Percentiles rank a stretch among this genome's conserved stretches.
phyloP scores from a whole-genome alignment of 2,329 filamentous ascomycete species.

The Clonostachys byssicola region DNA sequence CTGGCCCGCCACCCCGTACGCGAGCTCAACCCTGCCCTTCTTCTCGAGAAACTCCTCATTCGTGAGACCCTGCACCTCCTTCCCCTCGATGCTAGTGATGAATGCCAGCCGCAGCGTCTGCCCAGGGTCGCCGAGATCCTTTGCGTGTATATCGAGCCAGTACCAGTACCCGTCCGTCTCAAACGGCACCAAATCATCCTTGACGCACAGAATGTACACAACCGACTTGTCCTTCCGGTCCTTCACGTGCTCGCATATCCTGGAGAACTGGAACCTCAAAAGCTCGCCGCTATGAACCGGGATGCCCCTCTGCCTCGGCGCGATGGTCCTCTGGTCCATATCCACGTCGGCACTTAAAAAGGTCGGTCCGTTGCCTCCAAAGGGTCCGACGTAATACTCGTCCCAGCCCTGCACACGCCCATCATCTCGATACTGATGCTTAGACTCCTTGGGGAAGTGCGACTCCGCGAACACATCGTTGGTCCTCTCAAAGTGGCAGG shows the following conservation, averaged over 20 bases:
- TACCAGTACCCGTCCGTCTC: constrained; percentile 76
- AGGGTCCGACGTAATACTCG: constrained; percentile 53
- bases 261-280: constrained; percentile 76
- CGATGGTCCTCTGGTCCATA: constrained; percentile 53
- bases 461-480: constrained; percentile 79
- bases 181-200: constrained; percentile 61
- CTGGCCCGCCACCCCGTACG: too few species aligned
- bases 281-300: constrained; percentile 49
- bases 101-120: constrained; percentile 63
- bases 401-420: constrained; percentile 70
- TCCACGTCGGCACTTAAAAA: constrained; percentile 47
- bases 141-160: constrained; percentile 71
- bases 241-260: constrained; percentile 71
- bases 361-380: constrained; percentile 52
- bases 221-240: constrained; percentile 49
- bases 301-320: constrained; percentile 49
- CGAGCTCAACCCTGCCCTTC: constrained; percentile 22
- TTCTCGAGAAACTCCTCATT: constrained; percentile 39
- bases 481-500: constrained; percentile 51
- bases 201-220: too few species aligned
- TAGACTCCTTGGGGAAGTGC: constrained; percentile 71
- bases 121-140: constrained; percentile 63
- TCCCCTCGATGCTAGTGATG: constrained; percentile 45
- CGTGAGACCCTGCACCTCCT: constrained; percentile 42
- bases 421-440: constrained; percentile 71